Percentiles rank a stretch among this genome's conserved stretches.
Conservation (phyloP, 176 grass and related monocot genomes). For the Alloteropsis semialata region DNA sequence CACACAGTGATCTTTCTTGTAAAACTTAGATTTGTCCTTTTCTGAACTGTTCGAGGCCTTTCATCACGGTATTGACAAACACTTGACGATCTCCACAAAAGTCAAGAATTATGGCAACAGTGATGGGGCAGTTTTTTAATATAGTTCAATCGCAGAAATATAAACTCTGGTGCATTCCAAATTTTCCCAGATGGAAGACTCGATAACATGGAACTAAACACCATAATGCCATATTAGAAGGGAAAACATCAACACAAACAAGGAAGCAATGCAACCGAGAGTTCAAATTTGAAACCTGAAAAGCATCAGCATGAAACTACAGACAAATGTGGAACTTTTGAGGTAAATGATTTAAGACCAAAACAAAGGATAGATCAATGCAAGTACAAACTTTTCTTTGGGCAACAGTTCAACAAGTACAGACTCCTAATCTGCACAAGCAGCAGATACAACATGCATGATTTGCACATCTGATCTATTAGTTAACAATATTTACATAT, state of each 20-base stretch:
- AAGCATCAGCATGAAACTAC: background rate
- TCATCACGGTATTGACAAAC: background rate
- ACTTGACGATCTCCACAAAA: background rate
- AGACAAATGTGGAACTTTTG: background rate
- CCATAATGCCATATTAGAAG: background rate
- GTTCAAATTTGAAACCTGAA: background rate
- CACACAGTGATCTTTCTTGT: background rate
- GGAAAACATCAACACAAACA: background rate
- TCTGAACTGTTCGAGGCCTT: background rate
- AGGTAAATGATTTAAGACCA: background rate
- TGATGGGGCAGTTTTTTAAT: background rate
- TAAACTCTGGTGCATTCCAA: background rate
- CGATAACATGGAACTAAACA: background rate
- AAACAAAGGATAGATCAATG: background rate
- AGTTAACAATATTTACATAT: background rate
- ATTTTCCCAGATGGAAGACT: background rate
- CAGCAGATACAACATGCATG: background rate
- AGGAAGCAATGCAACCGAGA: background rate
- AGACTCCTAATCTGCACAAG: background rate
- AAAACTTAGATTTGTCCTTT: background rate
- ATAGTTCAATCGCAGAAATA: background rate
- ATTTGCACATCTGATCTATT: conserved; percentile 11
- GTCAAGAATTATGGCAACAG: background rate
- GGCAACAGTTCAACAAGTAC: background rate
- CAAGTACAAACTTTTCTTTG: background rate